A percentile compares a stretch with the other conserved stretches of the same genome.
Conservation (phyloP, 176 grass and related monocot genomes). For the Melocanna baccifera region DNA sequence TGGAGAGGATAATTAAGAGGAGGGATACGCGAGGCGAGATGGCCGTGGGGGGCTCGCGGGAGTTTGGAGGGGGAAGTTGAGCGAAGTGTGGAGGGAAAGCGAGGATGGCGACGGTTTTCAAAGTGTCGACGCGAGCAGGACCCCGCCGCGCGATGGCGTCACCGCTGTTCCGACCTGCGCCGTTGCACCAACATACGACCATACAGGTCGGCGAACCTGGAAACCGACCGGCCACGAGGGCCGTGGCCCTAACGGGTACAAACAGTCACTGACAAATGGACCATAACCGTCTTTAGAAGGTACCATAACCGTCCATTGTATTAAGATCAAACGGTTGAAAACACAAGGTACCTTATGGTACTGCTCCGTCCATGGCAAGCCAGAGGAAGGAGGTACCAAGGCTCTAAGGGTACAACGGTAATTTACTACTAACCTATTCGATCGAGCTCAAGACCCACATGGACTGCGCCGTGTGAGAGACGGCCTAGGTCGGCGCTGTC, state of each 20-base stretch:
- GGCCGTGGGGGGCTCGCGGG: neutral
- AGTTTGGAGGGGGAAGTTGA: conserved; percentile 44
- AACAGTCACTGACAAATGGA: neutral
- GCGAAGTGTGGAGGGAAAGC: conserved; percentile 36
- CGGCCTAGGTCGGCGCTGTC: too few species aligned
- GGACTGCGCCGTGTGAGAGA: too few species aligned
- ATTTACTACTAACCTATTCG: too few species aligned
- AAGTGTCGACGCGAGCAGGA: conserved; percentile 33
- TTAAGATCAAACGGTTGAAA: too few species aligned
- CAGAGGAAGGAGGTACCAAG: too few species aligned
- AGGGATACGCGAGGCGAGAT: neutral
- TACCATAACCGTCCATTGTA: too few species aligned
- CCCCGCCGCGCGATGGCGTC: conserved; percentile 5
- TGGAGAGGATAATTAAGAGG: conserved; percentile 38
- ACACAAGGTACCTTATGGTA: too few species aligned
- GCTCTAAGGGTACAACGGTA: too few species aligned
- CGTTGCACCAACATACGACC: conserved; percentile 21
- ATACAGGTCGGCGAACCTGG: neutral
- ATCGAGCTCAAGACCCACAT: too few species aligned
- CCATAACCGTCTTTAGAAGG: too few species aligned
- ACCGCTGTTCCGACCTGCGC: neutral
- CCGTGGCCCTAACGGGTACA: neutral
- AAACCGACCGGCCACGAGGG: neutral
- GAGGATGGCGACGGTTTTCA: conserved; percentile 50
- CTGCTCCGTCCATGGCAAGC: too few species aligned